A percentile compares a stretch with the other conserved stretches of the same genome.
phyloP scores from a whole-genome alignment of 345 rosid genomes.

The Euphorbia lathyris region DNA sequence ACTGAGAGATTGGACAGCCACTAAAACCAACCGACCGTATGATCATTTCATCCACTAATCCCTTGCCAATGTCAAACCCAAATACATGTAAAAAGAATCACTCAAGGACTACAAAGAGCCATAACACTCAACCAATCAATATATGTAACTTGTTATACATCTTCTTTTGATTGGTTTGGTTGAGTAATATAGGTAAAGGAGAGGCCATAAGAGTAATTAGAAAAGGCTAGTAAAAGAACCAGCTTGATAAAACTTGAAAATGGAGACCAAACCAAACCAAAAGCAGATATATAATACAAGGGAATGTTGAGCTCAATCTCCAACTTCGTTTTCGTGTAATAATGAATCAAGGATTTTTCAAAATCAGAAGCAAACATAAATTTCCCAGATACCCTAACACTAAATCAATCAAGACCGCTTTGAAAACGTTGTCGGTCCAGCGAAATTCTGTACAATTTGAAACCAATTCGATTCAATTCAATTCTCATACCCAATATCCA shows the following conservation, averaged over 20 bases:
- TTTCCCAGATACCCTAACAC: neutral
- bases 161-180: no score
- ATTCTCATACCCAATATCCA: conserved; percentile 26
- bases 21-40: no score
- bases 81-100: no score
- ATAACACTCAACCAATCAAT: no score
- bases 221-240: neutral
- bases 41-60: no score
- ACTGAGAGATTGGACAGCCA: no score
- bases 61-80: no score
- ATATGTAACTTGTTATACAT: no score
- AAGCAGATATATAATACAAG: conserved; percentile 17
- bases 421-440: neutral
- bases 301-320: conserved; percentile 27
- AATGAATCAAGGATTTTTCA: conserved; percentile 33
- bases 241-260: neutral
- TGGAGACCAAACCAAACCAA: conserved; percentile 4
- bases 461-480: neutral
- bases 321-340: conserved; percentile 23
- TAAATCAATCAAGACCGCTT: conserved; percentile 8
- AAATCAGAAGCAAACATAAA: conserved; percentile 29
- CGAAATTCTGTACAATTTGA: conserved; percentile 29
- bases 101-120: no score
- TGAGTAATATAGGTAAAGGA: no score
- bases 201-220: no score